These are phyloP conservation scores for Sphenostylis stenocarpa DNA, from an alignment of 306 rosid species.

Conservation along the genomic window DNA sequence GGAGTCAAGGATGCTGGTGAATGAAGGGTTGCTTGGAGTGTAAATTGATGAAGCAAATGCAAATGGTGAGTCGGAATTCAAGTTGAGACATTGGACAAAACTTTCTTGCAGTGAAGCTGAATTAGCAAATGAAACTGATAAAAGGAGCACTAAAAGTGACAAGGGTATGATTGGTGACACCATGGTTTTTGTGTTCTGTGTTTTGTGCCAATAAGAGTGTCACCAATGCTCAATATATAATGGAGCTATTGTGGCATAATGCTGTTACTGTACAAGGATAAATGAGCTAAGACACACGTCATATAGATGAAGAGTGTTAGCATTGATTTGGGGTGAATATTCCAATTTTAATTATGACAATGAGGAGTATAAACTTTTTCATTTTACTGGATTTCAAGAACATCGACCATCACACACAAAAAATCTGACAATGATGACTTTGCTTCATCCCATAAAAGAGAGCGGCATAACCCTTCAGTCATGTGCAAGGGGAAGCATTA, in stretches of 20 bases:
- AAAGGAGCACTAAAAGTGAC: conserved; percentile 34
- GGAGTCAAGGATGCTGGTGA: conserved; percentile 42
- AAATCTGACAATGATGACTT: conserved; percentile 13
- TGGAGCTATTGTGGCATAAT: neutral
- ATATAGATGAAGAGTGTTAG: conserved; percentile 28
- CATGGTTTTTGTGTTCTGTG: conserved; percentile 35
- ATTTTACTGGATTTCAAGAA: conserved; percentile 15
- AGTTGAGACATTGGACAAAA: conserved; percentile 44
- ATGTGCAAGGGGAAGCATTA: conserved; percentile 34
- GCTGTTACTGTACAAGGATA: neutral
- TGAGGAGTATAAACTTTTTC: conserved; percentile 10
- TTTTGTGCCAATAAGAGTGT: conserved; percentile 26
- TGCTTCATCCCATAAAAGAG: neutral
- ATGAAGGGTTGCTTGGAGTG: conserved; percentile 42
- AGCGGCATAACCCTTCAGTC: conserved; percentile 31
- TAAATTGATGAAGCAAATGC: conserved; percentile 36
- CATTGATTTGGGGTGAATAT: conserved; percentile 25
- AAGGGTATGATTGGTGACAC: conserved; percentile 30
- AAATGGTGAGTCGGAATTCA: conserved; percentile 29
- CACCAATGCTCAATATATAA: conserved; percentile 23
- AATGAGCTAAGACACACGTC: conserved; percentile 47
- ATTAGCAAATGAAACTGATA: conserved; percentile 36
- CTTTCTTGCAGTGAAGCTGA: conserved; percentile 40
- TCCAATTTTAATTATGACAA: conserved; percentile 25
- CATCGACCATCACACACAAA: conserved; percentile 13